phyloP scores from a whole-genome alignment of 805 yeast genomes.

The Starmerella scarabaei region DNA sequence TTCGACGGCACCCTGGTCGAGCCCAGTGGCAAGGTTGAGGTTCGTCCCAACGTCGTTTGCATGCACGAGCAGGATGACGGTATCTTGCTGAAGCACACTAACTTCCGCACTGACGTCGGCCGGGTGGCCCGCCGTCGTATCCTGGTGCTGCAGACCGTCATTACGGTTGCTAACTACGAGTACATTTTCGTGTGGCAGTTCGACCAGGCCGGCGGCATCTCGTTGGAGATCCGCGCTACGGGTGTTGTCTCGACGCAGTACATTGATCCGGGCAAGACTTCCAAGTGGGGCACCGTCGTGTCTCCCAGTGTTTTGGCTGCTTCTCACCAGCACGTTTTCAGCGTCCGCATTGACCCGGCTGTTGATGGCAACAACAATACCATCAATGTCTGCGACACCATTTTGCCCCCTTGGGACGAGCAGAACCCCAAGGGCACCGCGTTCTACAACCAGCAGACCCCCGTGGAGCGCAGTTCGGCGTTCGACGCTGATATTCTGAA shows the following conservation, averaged over 20 bases:
- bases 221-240: conserved; percentile 70
- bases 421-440: conserved; percentile 60
- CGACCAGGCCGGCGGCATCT: conserved; percentile 66
- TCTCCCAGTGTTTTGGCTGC: conserved; percentile 76
- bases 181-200: conserved; percentile 59
- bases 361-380: conserved; percentile 69
- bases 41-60: conserved; percentile 60
- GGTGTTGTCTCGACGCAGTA: conserved; percentile 81
- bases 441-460: conserved; percentile 47
- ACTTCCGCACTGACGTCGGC: conserved; percentile 64
- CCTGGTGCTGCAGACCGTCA: conserved; percentile 65
- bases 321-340: conserved; percentile 68
- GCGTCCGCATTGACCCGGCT: conserved; percentile 72
- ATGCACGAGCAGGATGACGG: conserved; percentile 81
- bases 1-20: conserved; percentile 47
- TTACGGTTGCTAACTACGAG: conserved; percentile 77
- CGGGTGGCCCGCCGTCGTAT: conserved; percentile 66
- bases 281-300: conserved; percentile 61
- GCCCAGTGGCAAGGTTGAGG: conserved; percentile 47
- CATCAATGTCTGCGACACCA: conserved; percentile 57
- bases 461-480: conserved; percentile 55
- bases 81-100: conserved; percentile 61
- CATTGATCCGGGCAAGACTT: conserved; percentile 52
- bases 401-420: conserved; percentile 43
- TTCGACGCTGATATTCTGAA: conserved; percentile 65